Conservation (phyloP, 805 yeast genomes). For the Brettanomyces sp. region DNA sequence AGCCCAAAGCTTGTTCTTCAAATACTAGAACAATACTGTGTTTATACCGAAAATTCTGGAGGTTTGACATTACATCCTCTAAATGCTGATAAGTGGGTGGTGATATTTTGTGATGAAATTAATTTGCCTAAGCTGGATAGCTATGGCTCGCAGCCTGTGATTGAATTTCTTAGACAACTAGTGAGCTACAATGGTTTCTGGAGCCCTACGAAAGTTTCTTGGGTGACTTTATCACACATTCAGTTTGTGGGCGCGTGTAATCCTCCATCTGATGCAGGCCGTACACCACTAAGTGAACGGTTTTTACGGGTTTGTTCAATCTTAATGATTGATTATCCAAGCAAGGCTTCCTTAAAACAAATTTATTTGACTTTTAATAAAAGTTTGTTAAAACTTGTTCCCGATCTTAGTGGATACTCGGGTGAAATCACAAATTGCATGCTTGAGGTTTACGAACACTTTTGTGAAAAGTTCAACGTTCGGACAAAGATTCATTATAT, state of each 20-base stretch:
- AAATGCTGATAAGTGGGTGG: slow-evolving; percentile 57
- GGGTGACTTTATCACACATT: slow-evolving; percentile 58
- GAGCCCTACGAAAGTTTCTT: slow-evolving; percentile 45
- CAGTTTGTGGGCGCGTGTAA: slow-evolving; percentile 96
- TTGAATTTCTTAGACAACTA: slow-evolving; percentile 66
- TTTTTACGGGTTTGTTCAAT: slow-evolving; percentile 60
- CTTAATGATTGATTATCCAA: slow-evolving; percentile 75
- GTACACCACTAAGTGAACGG: slow-evolving; percentile 47
- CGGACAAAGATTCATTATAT: slow-evolving; percentile 49
- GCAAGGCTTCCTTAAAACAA: slow-evolving; percentile 44
- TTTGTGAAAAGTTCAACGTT: slow-evolving; percentile 32
- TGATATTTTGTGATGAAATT: slow-evolving; percentile 85
- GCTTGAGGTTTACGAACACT: slow-evolving; percentile 47
- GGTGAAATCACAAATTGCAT: slow-evolving; percentile 51
- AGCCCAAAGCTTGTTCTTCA: slow-evolving; percentile 50
- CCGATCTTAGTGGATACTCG: slow-evolving; percentile 48
- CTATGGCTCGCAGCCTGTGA: slow-evolving; percentile 65
- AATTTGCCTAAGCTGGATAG: slow-evolving; percentile 68
- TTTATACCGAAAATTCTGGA: slow-evolving; percentile 38
- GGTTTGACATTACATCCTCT: slow-evolving; percentile 54
- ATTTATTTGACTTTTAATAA: slow-evolving; percentile 54
- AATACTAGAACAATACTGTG: slow-evolving; percentile 66
- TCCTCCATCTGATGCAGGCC: slow-evolving; percentile 75
- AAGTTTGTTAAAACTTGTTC: slow-evolving; percentile 52
- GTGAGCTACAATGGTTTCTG: slow-evolving; percentile 73